Percentiles rank a stretch among this genome's conserved stretches.
phyloP scores from a whole-genome alignment of 441 rosid genomes.

The Gossypium schwendimanii region DNA sequence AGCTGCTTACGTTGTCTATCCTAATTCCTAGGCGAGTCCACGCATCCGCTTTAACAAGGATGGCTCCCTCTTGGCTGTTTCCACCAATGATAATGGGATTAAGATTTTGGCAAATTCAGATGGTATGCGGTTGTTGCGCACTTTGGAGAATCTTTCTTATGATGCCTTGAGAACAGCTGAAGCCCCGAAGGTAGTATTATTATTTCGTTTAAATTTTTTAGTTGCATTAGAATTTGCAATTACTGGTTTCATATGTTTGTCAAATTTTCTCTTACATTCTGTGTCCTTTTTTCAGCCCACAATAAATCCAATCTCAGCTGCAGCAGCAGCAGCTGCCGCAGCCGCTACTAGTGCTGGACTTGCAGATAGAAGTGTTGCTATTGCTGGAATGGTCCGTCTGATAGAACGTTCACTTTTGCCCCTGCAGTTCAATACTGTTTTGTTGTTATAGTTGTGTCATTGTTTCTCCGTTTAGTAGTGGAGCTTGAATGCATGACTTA shows the following conservation, averaged over 20 bases:
- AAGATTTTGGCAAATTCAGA: slow-evolving; percentile 85
- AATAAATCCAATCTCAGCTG: slow-evolving; percentile 55
- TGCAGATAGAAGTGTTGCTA: slow-evolving; percentile 57
- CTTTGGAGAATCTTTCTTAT: slow-evolving; percentile 60
- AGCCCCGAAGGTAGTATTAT: slow-evolving; percentile 53
- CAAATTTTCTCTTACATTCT: slow-evolving; percentile 9
- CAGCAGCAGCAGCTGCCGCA: slow-evolving; percentile 39
- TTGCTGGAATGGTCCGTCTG: slow-evolving; percentile 73
- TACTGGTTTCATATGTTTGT: neutral
- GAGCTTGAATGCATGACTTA: neutral
- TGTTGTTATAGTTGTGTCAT: neutral
- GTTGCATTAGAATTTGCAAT: neutral
- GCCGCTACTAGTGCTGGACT: slow-evolving; percentile 61
- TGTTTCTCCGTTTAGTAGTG: neutral
- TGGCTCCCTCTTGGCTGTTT: slow-evolving; percentile 93
- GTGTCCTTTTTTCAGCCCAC: slow-evolving; percentile 57
- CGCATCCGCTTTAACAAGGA: slow-evolving; percentile 93
- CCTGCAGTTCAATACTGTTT: neutral
- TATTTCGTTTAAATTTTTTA: slow-evolving; percentile 1
- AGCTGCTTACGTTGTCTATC: slow-evolving; percentile 18
- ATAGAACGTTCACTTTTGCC: slow-evolving; percentile 3
- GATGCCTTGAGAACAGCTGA: slow-evolving; percentile 61
- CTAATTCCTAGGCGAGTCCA: slow-evolving; percentile 63
- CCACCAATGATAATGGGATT: slow-evolving; percentile 76
- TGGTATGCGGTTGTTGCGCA: slow-evolving; percentile 65